Evolutionary conservation across 148 eudicot species (phyloP), one percentile per base, ranked within the genome.

Genomic region (Cornus suecica): DNA sequence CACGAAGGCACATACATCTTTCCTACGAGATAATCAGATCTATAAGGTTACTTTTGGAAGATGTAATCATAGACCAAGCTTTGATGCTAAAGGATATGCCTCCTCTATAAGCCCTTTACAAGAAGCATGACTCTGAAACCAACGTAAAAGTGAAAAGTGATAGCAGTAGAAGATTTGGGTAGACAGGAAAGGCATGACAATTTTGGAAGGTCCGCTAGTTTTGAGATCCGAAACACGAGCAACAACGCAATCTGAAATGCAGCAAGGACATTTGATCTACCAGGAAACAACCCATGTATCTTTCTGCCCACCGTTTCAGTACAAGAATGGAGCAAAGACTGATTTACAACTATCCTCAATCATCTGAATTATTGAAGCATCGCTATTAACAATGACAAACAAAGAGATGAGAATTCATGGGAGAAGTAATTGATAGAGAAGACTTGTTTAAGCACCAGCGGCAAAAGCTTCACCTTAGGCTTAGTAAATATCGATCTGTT

Each of bases 361-460:
- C 42, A 74, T 41, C 77, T 42, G 28, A 65, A 65, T 5, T 31
- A 18, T n/a, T 37, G 69, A 74, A 34, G 42, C 42, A 37, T 26
- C 23, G 7, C 25, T 3, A 56, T 2, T 5, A 56, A 56, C 18
- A 56, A 56, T 20, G 62, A 16, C 0, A 18, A 56, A 56, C n/a
- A 37, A 37, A 37, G 42, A 37, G 42, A 37, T 37, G 42, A 37
- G 42, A 37, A 4, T 37, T 37, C 9, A 37, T 3, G 42, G 7
- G 9, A 37, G 42, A 37, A 37, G 7, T 37, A 37, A 37, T 37
- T 37, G 42, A 37, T 10, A 37, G 3, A 37, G 42, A 1, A 37
- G 3, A 37, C 42, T 37, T 37, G 42, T 37, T 37, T 6, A 1
- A 37, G 42, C 42, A 37, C 42, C 42, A 37, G 42, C 42, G 9